These are phyloP conservation scores for Graphilbum ipis-grandicollis DNA, from an alignment of 2,329 filamentous ascomycete genomes.

Conservation along the genomic window DNA sequence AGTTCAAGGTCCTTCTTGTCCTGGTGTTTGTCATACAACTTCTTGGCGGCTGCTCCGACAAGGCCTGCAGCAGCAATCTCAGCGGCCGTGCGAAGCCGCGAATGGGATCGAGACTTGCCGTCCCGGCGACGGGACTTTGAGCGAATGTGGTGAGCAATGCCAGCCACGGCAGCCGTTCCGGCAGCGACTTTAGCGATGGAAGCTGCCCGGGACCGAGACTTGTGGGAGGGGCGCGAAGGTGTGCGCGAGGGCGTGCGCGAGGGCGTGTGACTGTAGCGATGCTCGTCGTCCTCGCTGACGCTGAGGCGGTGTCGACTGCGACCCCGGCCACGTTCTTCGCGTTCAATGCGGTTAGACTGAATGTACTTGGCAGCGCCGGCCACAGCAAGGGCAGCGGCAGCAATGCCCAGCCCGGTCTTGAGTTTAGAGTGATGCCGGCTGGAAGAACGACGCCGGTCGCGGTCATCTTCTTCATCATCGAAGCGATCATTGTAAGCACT, in stretches of 20 bases:
- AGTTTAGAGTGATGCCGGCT: slow-evolving; percentile 28
- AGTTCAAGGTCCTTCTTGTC: slow-evolving; percentile 36
- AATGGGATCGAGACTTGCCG: slow-evolving; percentile 25
- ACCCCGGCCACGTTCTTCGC: slow-evolving; percentile 39
- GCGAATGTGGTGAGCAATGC: slow-evolving; percentile 38
- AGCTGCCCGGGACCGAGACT: slow-evolving; percentile 24
- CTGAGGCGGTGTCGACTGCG: slow-evolving; percentile 31
- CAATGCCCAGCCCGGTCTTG: slow-evolving; percentile 44
- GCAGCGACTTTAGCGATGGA: slow-evolving; percentile 39
- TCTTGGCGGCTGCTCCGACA: slow-evolving; percentile 41
- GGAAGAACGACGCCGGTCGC: slow-evolving; percentile 12
- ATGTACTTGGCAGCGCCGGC: slow-evolving; percentile 49
- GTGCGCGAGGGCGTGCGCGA: slow-evolving; percentile 23
- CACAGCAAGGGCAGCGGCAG: slow-evolving; percentile 44
- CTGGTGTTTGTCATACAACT: slow-evolving; percentile 41
- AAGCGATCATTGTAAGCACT: slow-evolving; percentile 41
- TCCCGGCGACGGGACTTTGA: slow-evolving; percentile 32
- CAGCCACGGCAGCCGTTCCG: slow-evolving; percentile 39
- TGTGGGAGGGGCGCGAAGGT: slow-evolving; percentile 23
- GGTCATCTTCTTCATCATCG: slow-evolving; percentile 19
- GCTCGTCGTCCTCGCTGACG: slow-evolving; percentile 17
- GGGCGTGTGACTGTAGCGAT: slow-evolving; percentile 16
- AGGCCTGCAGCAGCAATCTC: slow-evolving; percentile 44
- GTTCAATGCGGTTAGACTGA: slow-evolving; percentile 40
- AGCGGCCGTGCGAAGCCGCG: slow-evolving; percentile 33